These are phyloP conservation scores for Rubus idaeus DNA, from an alignment of 306 rosid species.

Conservation along the genomic window DNA sequence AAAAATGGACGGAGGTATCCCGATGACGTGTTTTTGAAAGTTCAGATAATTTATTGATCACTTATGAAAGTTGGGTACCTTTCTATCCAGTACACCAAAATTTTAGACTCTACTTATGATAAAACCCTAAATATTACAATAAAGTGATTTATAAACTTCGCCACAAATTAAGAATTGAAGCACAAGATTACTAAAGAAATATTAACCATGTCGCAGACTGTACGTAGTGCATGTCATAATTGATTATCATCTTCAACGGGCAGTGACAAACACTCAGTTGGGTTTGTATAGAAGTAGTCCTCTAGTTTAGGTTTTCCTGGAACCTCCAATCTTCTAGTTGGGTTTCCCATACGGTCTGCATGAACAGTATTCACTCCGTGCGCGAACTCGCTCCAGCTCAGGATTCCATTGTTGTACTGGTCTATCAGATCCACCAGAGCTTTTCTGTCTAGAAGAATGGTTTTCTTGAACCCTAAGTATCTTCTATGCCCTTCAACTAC, in stretches of 20 bases:
- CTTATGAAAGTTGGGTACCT: too few relatives aligned
- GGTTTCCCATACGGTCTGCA: slow-evolving; percentile 31
- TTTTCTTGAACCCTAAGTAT: slow-evolving; percentile 37
- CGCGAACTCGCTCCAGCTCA: slow-evolving; percentile 27
- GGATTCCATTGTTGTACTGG: slow-evolving; percentile 31
- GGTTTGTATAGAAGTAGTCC: slow-evolving; percentile 38
- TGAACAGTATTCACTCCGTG: slow-evolving; percentile 20
- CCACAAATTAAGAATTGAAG: neutral
- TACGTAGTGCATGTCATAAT: neutral
- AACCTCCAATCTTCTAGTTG: slow-evolving; percentile 25
- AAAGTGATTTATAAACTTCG: neutral
- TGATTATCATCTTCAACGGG: neutral
- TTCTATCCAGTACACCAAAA: too few relatives aligned
- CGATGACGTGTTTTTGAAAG: too few relatives aligned
- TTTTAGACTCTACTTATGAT: too few relatives aligned
- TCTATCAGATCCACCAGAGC: slow-evolving; percentile 30
- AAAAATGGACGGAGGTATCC: too few relatives aligned
- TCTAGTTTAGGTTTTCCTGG: slow-evolving; percentile 34
- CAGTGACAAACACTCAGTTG: slow-evolving; percentile 28
- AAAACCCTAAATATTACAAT: neutral
- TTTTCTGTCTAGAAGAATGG: slow-evolving; percentile 26
- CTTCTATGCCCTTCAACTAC: slow-evolving; percentile 84
- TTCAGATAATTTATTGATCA: too few relatives aligned
- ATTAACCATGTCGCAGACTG: neutral
- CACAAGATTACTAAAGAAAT: neutral